Percentiles rank a stretch among this genome's conserved stretches.
These are phyloP conservation scores for Physcomitrellopsis africana DNA, from an alignment of 225 moss, liverwort and hornwort species.

Conservation along the genomic window DNA sequence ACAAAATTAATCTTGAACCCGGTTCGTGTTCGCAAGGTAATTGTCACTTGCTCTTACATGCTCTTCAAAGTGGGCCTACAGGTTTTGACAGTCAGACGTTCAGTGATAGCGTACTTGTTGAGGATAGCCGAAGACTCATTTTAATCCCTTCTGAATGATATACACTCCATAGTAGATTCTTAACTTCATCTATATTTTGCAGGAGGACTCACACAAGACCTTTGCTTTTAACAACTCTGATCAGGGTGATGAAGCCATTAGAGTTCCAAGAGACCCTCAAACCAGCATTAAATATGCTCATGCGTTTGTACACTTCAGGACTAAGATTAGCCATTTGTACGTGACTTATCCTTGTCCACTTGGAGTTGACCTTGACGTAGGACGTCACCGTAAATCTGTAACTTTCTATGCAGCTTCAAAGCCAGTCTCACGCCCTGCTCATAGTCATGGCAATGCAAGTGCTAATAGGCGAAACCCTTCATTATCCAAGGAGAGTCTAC, in stretches of 20 bases:
- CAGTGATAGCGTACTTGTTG: too few relatives aligned
- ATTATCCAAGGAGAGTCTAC: slow-evolving; percentile 44
- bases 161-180: too few relatives aligned
- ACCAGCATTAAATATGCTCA: slow-evolving; percentile 93
- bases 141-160: too few relatives aligned
- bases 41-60: not conserved
- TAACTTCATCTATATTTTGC: too few relatives aligned
- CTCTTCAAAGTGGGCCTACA: not conserved
- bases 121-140: too few relatives aligned
- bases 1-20: not conserved
- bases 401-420: not conserved
- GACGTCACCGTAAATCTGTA: not conserved
- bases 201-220: too few relatives aligned
- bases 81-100: too few relatives aligned
- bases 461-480: slow-evolving; percentile 33
- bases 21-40: slow-evolving; percentile 6
- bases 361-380: too few relatives aligned
- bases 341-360: not conserved
- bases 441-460: slow-evolving; percentile 14
- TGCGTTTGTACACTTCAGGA: slow-evolving; percentile 87
- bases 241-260: slow-evolving; percentile 80
- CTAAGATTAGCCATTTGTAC: slow-evolving; percentile 53
- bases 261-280: slow-evolving; percentile 85
- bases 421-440: not conserved
- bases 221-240: slow-evolving; percentile 45